phyloP scores from a whole-genome alignment of 2,329 filamentous ascomycete genomes.

The Cadophora sp. region DNA sequence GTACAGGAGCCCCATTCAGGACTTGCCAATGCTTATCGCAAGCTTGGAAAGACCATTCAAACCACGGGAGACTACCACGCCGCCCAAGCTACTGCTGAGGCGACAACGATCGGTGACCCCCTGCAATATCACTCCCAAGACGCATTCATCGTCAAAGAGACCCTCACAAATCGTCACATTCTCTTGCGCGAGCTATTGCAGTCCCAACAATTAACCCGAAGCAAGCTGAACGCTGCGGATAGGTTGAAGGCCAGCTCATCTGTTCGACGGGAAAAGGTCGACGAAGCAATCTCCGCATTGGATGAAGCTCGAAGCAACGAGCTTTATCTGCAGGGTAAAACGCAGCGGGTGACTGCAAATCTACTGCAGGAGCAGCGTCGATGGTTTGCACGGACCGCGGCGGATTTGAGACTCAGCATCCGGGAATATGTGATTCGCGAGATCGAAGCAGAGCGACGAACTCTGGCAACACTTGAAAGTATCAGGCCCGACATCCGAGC shows the following conservation, averaged over 20 bases:
- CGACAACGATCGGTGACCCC: constrained; percentile 91
- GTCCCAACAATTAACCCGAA: constrained; percentile 84
- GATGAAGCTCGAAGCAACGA: constrained; percentile 88
- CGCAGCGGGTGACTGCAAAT: constrained; percentile 86
- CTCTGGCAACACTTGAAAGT: constrained; percentile 89
- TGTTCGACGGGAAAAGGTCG: constrained; percentile 93
- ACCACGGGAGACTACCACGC: constrained; percentile 95
- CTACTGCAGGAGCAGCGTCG: constrained; percentile 85
- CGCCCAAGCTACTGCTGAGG: constrained; percentile 94
- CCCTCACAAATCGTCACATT: constrained; percentile 96
- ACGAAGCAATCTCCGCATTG: constrained; percentile 91
- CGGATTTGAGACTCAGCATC: constrained; percentile 83
- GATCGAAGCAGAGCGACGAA: constrained; percentile 93
- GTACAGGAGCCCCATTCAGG: constrained; percentile 91
- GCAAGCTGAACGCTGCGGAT: constrained; percentile 85
- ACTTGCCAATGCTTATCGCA: constrained; percentile 88
- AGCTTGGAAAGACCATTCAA: constrained; percentile 92
- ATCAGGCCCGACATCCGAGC: constrained; percentile 91
- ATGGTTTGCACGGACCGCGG: constrained; percentile 87
- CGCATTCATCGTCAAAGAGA: constrained; percentile 97
- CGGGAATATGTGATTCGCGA: constrained; percentile 93
- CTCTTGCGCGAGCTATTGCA: constrained; percentile 91
- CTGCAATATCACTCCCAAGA: constrained; percentile 95
- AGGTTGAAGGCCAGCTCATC: constrained; percentile 85
- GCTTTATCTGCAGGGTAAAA: constrained; percentile 82